Percentiles rank a stretch among this genome's conserved stretches.
Conservation (phyloP, 2,329 filamentous ascomycete species). For the Lachnellula suecica region DNA sequence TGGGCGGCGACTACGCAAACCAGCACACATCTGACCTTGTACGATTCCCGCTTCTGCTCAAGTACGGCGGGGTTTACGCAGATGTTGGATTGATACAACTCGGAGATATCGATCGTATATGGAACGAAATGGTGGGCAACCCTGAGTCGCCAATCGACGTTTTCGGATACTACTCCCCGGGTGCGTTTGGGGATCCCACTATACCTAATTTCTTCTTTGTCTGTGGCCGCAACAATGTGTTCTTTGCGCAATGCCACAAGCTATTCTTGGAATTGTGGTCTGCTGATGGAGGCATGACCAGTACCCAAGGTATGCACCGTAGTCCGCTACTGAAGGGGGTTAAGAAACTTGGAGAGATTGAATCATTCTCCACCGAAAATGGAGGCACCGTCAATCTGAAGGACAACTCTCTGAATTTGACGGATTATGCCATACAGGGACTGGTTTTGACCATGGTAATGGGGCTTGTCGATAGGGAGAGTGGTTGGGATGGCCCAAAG, state of each 20-base stretch:
- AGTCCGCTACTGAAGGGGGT: slow-evolving; percentile 47
- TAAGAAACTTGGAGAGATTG: slow-evolving; percentile 34
- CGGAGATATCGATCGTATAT: slow-evolving; percentile 54
- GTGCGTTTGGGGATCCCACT: slow-evolving; percentile 33
- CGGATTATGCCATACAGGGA: slow-evolving; percentile 58
- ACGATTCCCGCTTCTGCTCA: slow-evolving; percentile 54
- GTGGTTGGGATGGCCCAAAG: slow-evolving; percentile 52
- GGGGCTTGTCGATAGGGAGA: slow-evolving; percentile 49
- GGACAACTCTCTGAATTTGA: slow-evolving; percentile 43
- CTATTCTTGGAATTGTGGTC: slow-evolving; percentile 54
- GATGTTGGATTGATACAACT: slow-evolving; percentile 58
- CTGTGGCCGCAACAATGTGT: slow-evolving; percentile 40
- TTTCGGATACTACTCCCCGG: slow-evolving; percentile 47
- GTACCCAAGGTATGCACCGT: slow-evolving; percentile 50
- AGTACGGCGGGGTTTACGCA: slow-evolving; percentile 57
- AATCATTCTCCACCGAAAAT: slow-evolving; percentile 28
- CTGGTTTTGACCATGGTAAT: slow-evolving; percentile 52
- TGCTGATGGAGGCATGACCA: slow-evolving; percentile 41
- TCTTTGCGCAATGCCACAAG: slow-evolving; percentile 48
- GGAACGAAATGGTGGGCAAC: slow-evolving; percentile 48
- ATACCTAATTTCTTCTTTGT: slow-evolving; percentile 51
- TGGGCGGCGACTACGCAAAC: slow-evolving; percentile 47
- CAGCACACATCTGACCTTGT: slow-evolving; percentile 60
- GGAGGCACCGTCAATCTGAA: slow-evolving; percentile 36
- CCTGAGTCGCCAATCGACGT: slow-evolving; percentile 46